phyloP scores from a whole-genome alignment of 2,329 filamentous ascomycete genomes.

The Diplodia sapinea region DNA sequence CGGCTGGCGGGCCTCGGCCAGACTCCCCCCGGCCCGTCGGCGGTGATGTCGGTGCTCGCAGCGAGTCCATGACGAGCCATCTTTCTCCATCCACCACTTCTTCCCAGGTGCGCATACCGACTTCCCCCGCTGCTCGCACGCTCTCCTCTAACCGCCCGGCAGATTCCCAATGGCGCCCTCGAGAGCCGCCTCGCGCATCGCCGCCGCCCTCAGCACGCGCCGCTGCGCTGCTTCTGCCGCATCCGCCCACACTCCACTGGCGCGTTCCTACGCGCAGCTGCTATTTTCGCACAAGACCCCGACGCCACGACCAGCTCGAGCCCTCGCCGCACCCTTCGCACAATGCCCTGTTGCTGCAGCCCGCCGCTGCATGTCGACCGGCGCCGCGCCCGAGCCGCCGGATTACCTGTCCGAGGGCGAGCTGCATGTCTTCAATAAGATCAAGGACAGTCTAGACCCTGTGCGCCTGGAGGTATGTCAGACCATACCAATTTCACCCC shows the following conservation, averaged over 20 bases:
- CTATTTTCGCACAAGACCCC: conserved; percentile 4
- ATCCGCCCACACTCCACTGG: neutral
- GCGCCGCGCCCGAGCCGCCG: conserved; percentile 45
- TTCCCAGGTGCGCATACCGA: conserved; percentile 7
- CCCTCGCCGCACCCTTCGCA: neutral
- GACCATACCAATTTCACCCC: neutral
- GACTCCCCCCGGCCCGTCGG: conserved; percentile 14
- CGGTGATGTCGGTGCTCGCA: conserved; percentile 16
- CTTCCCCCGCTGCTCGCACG: neutral
- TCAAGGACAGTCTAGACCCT: conserved; percentile 51
- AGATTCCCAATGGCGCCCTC: conserved; percentile 23
- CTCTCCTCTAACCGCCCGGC: neutral
- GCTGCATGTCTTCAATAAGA: conserved; percentile 55
- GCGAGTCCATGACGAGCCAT: neutral
- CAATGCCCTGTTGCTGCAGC: conserved; percentile 5
- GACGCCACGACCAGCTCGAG: conserved; percentile 1
- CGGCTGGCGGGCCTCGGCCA: neutral
- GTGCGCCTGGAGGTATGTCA: conserved; percentile 53
- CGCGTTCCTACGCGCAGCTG: conserved; percentile 16
- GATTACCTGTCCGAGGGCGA: conserved; percentile 56
- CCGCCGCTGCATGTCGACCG: conserved; percentile 4
- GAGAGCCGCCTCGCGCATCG: conserved; percentile 21
- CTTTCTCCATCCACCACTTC: neutral
- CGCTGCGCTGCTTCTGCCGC: conserved; percentile 14
- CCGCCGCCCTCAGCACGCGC: conserved; percentile 17